Evolutionary conservation across 257 asterid species (phyloP).

Genomic region (Salvia miltiorrhiza): DNA sequence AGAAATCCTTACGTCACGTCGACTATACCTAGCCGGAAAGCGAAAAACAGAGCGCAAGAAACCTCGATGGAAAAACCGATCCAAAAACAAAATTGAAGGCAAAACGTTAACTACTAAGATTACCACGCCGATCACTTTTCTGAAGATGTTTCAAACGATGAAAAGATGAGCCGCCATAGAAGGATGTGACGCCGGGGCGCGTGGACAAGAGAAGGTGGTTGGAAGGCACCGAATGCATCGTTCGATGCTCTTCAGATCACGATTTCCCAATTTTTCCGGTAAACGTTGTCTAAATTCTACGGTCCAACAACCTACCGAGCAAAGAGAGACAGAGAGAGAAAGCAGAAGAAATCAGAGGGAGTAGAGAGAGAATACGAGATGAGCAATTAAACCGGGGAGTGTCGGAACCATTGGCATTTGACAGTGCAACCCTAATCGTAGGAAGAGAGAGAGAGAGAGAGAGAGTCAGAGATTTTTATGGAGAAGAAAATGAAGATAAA

Average conservation of each 20-base stretch:
- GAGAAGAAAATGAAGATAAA: conserved; percentile 11
- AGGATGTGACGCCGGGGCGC: conserved; percentile 42
- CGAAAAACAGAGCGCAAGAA: conserved; percentile 17
- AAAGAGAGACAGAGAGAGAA: not conserved
- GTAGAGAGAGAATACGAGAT: not conserved
- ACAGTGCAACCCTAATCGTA: conserved; percentile 32
- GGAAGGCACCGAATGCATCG: conserved; percentile 93
- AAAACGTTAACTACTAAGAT: conserved; percentile 61
- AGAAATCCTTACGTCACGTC: conserved; percentile 15
- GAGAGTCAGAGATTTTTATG: not conserved
- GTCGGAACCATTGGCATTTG: conserved; percentile 25
- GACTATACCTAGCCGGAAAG: conserved; percentile 23
- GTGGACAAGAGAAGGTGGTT: conserved; percentile 26
- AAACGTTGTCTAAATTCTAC: not conserved
- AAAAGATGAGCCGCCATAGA: conserved; percentile 52
- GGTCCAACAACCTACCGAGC: not conserved
- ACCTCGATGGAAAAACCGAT: conserved; percentile 20
- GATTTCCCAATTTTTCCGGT: conserved; percentile 25
- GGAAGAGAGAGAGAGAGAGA: not conserved
- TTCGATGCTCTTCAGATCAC: conserved; percentile 77
- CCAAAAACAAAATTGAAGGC: conserved; percentile 8
- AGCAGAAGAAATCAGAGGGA: not conserved
- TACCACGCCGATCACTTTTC: conserved; percentile 61
- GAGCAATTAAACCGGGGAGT: conserved; percentile 16
- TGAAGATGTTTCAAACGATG: conserved; percentile 62